phyloP scores from a whole-genome alignment of 805 yeast species.

The Saccharomycopsis olivae region DNA sequence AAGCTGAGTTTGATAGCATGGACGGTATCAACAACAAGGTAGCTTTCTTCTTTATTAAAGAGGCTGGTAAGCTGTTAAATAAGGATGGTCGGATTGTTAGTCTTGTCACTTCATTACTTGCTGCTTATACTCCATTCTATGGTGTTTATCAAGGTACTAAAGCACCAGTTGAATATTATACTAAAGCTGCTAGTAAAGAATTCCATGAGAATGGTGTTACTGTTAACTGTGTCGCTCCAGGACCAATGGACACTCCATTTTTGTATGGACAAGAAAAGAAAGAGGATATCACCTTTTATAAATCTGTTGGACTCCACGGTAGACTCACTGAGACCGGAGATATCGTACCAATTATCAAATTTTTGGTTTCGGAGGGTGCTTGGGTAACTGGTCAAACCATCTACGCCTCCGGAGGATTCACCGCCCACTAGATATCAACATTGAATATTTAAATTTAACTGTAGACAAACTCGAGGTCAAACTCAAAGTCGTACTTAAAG shows the following conservation, averaged over 20 bases:
- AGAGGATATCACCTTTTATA: constrained; percentile 43
- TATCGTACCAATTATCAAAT: constrained; percentile 52
- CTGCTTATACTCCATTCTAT: constrained; percentile 50
- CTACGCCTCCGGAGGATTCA: constrained; percentile 54
- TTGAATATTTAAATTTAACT: no score
- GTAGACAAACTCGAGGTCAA: no score
- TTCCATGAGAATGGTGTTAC: constrained; percentile 34
- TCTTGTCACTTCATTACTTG: constrained; percentile 53
- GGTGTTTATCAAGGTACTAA: constrained; percentile 47
- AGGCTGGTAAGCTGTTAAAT: constrained; percentile 40
- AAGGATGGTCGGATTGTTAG: constrained; percentile 45
- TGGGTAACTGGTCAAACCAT: constrained; percentile 68
- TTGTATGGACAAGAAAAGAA: constrained; percentile 49
- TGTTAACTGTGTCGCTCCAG: constrained; percentile 51
- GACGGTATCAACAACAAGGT: constrained; percentile 43
- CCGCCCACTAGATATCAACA: constrained; percentile 55
- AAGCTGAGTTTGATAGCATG: constrained; percentile 46
- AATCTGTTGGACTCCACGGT: constrained; percentile 36
- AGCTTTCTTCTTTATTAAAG: constrained; percentile 51
- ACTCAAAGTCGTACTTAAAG: no score
- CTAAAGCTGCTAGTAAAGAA: constrained; percentile 47
- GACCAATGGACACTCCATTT: constrained; percentile 60
- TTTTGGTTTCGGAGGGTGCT: constrained; percentile 52
- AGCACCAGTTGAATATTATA: constrained; percentile 43
- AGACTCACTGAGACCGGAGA: constrained; percentile 49